Percentiles rank a stretch among this genome's conserved stretches.
Conservation (phyloP, 1,284 basidiomycete genomes). For the Filobasidium uniguttulatum region DNA sequence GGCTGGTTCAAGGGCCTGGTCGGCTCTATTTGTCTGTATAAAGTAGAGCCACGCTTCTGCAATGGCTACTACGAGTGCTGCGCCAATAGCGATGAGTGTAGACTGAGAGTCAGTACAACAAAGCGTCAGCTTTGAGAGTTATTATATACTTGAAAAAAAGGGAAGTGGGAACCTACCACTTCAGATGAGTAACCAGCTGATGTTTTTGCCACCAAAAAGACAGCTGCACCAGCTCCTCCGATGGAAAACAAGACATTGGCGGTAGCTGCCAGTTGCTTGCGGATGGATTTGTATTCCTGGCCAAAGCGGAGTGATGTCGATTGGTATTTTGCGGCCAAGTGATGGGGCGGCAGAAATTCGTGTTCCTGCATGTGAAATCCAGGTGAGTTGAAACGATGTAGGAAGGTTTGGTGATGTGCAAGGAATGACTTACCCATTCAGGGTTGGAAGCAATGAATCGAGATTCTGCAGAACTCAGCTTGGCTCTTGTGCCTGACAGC, state of each 20-base stretch:
- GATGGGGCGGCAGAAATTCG: not conserved
- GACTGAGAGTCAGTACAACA: not conserved
- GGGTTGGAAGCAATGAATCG: conserved; percentile 9
- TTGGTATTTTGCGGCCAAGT: not conserved
- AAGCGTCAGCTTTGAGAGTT: not conserved
- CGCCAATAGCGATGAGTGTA: conserved; percentile 7
- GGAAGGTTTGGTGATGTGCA: not conserved
- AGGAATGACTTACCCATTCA: not conserved
- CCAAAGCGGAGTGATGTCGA: not conserved
- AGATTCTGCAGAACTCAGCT: conserved; percentile 4
- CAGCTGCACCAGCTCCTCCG: conserved; percentile 11
- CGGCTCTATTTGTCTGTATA: not conserved
- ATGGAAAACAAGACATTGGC: conserved; percentile 12
- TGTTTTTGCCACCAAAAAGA: conserved; percentile 7
- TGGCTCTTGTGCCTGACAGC: conserved; percentile 8
- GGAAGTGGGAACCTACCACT: not conserved
- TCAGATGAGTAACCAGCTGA: conserved; percentile 11
- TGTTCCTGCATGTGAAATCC: not conserved
- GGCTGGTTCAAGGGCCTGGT: not conserved
- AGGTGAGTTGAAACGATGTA: not conserved
- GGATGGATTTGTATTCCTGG: conserved; percentile 7
- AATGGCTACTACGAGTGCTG: conserved; percentile 4
- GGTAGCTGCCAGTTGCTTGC: conserved; percentile 9
- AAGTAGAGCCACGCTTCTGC: conserved; percentile 13
- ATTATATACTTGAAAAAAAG: not conserved